A percentile compares a stretch with the other conserved stretches of the same genome.
phyloP scores from a whole-genome alignment of 2,329 filamentous ascomycete genomes.

The Cladosporium sp. region DNA sequence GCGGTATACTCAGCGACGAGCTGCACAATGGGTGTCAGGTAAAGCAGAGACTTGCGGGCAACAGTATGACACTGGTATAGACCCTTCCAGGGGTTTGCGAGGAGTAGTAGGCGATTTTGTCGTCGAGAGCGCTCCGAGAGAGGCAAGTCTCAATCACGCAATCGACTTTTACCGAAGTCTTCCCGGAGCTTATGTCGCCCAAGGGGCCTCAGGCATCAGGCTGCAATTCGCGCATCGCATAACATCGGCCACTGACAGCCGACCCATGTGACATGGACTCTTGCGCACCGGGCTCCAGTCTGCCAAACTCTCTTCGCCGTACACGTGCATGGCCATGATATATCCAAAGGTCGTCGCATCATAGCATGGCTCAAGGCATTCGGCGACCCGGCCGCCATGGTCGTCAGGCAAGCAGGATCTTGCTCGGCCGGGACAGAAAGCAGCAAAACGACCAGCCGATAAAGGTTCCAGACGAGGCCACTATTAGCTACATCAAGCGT shows the following conservation, averaged over 20 bases:
- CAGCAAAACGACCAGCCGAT: not conserved
- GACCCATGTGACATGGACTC: no score
- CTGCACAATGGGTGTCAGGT: not conserved
- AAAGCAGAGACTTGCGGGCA: not conserved
- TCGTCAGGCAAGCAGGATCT: slow-evolving; percentile 7
- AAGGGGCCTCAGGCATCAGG: no score
- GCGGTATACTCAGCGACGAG: not conserved
- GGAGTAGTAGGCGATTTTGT: not conserved
- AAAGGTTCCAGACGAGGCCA: slow-evolving; percentile 63
- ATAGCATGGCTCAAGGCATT: slow-evolving; percentile 20
- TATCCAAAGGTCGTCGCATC: no score
- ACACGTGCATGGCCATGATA: no score
- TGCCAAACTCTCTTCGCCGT: no score
- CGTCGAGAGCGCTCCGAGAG: no score
- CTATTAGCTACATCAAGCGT: slow-evolving; percentile 72
- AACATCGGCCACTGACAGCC: no score
- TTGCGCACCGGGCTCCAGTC: no score
- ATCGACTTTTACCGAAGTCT: not conserved
- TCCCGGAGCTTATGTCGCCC: no score
- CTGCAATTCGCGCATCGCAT: no score
- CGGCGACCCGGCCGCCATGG: slow-evolving; percentile 17
- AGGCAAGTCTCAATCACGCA: no score
- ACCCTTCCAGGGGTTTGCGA: not conserved
- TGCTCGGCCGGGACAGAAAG: not conserved
- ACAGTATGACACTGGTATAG: not conserved